Evolutionary conservation across 345 rosid species (phyloP).

Genomic region (Ceriops tagal): DNA sequence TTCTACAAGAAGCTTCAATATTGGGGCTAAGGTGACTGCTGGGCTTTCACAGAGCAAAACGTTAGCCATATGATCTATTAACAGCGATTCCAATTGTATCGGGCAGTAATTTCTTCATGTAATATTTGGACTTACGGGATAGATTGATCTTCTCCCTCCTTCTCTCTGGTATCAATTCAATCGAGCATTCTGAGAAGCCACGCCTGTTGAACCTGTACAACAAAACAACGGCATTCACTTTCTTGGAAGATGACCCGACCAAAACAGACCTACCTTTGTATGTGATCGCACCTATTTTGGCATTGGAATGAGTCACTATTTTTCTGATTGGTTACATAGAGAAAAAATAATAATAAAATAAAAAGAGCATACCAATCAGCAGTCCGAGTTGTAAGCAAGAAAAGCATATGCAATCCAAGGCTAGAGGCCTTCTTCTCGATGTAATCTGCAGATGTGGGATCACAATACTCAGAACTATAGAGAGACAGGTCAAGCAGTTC

Average conservation of each 20-base stretch:
- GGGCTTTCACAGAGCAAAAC: too few relatives aligned
- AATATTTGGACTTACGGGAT: conserved; percentile 76
- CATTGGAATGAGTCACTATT: background rate
- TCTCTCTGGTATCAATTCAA: conserved; percentile 63
- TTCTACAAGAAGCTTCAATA: too few relatives aligned
- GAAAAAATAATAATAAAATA: background rate
- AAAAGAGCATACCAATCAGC: conserved; percentile 70
- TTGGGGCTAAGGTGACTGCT: too few relatives aligned
- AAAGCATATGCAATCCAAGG: conserved; percentile 67
- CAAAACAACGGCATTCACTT: conserved; percentile 1
- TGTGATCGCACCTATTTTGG: too few relatives aligned
- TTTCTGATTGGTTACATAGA: background rate
- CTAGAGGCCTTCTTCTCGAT: conserved; percentile 81
- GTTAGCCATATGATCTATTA: conserved; percentile 23
- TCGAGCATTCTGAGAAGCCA: conserved; percentile 70
- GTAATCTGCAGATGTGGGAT: conserved; percentile 52
- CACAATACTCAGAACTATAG: conserved; percentile 1
- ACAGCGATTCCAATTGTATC: conserved; percentile 66
- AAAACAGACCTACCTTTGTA: too few relatives aligned
- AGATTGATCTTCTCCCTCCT: conserved; percentile 72
- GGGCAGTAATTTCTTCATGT: conserved; percentile 73
- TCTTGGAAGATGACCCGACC: background rate
- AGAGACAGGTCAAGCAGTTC: background rate
- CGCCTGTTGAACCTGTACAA: conserved; percentile 69
- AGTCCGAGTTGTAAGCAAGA: conserved; percentile 82